phyloP scores from a whole-genome alignment of 2,329 filamentous ascomycete species.

The Monosporascus sp. region DNA sequence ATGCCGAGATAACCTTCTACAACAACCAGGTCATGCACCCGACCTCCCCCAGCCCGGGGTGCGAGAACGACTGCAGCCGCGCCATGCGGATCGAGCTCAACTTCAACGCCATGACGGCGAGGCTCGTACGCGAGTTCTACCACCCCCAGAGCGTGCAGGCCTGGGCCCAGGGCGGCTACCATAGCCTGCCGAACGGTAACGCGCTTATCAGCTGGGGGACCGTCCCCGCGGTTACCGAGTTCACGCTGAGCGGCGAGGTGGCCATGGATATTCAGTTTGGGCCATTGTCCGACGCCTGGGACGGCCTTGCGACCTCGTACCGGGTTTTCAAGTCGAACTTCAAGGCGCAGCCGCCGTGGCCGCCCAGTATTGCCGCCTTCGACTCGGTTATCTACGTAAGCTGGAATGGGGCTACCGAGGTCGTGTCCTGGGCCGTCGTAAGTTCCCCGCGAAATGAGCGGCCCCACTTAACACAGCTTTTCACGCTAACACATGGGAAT shows the following conservation, averaged over 20 bases:
- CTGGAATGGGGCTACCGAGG: slow-evolving; percentile 42
- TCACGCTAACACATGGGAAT: neutral
- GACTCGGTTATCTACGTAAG: slow-evolving; percentile 30
- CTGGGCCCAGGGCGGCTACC: slow-evolving; percentile 41
- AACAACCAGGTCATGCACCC: slow-evolving; percentile 31
- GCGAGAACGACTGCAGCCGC: slow-evolving; percentile 28
- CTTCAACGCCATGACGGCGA: slow-evolving; percentile 36
- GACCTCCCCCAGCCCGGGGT: slow-evolving; percentile 18
- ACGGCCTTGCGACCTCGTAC: slow-evolving; percentile 39
- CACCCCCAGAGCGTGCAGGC: slow-evolving; percentile 31
- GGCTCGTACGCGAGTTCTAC: slow-evolving; percentile 40
- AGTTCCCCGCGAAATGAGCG: neutral
- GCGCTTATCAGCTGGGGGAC: slow-evolving; percentile 54
- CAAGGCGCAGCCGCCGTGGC: slow-evolving; percentile 33
- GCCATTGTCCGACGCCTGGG: slow-evolving; percentile 36
- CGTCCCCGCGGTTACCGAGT: slow-evolving; percentile 42
- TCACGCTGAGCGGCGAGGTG: slow-evolving; percentile 40
- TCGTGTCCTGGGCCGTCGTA: slow-evolving; percentile 24
- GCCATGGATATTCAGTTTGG: slow-evolving; percentile 42
- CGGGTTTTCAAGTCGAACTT: slow-evolving; percentile 50
- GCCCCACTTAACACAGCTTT: neutral
- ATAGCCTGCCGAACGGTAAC: slow-evolving; percentile 48
- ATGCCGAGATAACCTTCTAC: slow-evolving; percentile 29
- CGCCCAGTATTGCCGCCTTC: slow-evolving; percentile 18
- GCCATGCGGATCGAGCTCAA: slow-evolving; percentile 43